Evolutionary conservation across 768 basidiomycete species (phyloP), one percentile per base, ranked within the genome.

Genomic region (Cyclocybe cylindracea): DNA sequence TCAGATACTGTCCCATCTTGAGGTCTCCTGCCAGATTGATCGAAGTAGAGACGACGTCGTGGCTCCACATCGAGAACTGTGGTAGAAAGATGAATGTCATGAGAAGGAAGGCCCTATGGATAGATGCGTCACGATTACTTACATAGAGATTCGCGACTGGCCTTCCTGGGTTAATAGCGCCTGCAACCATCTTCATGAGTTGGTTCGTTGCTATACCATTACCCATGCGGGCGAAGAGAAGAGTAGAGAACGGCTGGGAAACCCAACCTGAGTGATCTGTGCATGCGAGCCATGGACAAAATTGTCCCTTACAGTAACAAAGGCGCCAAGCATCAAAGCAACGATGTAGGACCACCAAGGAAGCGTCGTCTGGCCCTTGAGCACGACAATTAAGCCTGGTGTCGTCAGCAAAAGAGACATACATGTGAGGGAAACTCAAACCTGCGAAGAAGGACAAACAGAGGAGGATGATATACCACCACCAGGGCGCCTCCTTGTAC

Each of bases 81-180:
- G 24, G 24, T 24, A 24, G 24, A 24, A 24, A 24, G 24, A 5
- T 24, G 24, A 5, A 3, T 24, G 5, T 5, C 24, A 24, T 24
- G 24, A 9, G 19, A 24, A 44, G 11, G 4, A 7, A 14, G 14
- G 2, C 7, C 11, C 16, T 14, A 13, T 29, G 42, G 29, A 31
- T 13, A 29, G 24, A 29, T 6, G 7, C 29, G 42, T 13, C 42
- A 18, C 14, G 24, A 34, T 34, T 13, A 63, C 75, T 44, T 42
- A 85, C 82, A 60, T 87, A 87, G 51, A 87, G 79, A 63, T 87
- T 89, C 1, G 84, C 85, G 4, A 86, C 80, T 0, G 85, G 85
- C 41, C 78, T 75, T 39, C 85, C 85, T 6, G 84, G 82, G 59
- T 82, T 80, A 7, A 85, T 67, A 2, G 76, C 78, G 10, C 81